Base-by-base conservation (phyloP, 805 yeast genomes). In the Kodamaea nitidulidarum region DNA sequence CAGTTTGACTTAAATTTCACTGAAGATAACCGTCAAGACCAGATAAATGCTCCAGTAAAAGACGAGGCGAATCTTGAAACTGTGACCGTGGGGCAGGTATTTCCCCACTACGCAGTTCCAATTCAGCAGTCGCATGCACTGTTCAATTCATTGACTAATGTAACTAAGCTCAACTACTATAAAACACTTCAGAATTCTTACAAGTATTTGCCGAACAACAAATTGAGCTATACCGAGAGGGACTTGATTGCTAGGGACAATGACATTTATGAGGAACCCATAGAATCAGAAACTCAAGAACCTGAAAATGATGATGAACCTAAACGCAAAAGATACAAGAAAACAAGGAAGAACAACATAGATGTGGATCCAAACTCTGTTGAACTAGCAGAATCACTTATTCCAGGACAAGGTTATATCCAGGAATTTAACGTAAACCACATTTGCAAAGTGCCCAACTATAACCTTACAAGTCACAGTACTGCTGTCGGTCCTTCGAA, bases 361-460 rank as follows among this genome's bases (percentile, higher is more conserved):
- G 56, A 51, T 37, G 50, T 63, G 7, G 73, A 68, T 47, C 70
- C 70, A 6, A 68, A 68, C 46, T 47, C 54, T 17, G 41, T 64
- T n/a, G 73, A 68, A 38, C 58, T 67, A 38, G 45, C 61, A 4
- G 73, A 68, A 38, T 60, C 60, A 9, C 55, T 65, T 2, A 50
- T 68, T 4, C 73, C 73, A 3, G 74, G 74, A 2, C 70, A 67
- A 47, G 74, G 74, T 1, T 63, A 49, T 31, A 61, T 68, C 30
- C 73, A 61, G 27, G 73, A 67, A 43, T 68, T 68, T 44, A 65
- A 58, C 39, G 60, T 68, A 12, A 58, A 55, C 36, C 64, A 63
- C 41, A 40, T 67, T 11, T 68, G 74, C 49, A 65, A 62, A 40
- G 70, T 67, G 9, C 72, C 73, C 4, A 65, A 61, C 48, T 68